Conservation (phyloP, 495 filamentous ascomycete species). For the Penicillium flavigenum region DNA sequence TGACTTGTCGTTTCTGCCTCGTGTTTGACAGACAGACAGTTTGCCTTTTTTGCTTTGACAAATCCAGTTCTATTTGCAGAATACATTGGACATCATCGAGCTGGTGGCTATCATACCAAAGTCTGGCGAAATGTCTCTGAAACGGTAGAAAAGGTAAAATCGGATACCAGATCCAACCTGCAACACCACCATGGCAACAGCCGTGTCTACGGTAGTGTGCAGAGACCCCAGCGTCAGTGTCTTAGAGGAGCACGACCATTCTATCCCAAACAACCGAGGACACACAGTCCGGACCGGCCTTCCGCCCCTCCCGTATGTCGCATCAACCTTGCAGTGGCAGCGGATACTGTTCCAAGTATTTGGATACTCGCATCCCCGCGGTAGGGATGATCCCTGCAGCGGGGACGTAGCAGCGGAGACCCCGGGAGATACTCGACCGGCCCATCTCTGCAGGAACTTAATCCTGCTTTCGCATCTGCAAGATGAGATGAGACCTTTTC, state of each 20-base stretch:
- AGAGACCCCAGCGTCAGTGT: slow-evolving; percentile 14
- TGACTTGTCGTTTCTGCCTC: slow-evolving; percentile 1
- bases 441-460: slow-evolving; percentile 2
- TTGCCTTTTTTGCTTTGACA: neutral
- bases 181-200: slow-evolving; percentile 11
- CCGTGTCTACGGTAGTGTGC: neutral
- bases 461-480: neutral
- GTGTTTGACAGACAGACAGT: slow-evolving; percentile 1
- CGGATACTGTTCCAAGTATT: slow-evolving; percentile 8
- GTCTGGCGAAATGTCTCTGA: neutral
- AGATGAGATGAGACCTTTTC: neutral
- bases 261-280: neutral
- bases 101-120: neutral
- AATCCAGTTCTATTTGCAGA: neutral
- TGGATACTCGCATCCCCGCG: slow-evolving; percentile 7
- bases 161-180: neutral
- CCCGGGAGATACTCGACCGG: slow-evolving; percentile 7
- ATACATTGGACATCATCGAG: neutral
- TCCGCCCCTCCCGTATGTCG: slow-evolving; percentile 15
- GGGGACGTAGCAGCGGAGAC: slow-evolving; percentile 16
- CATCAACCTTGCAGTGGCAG: slow-evolving; percentile 24
- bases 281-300: slow-evolving; percentile 17
- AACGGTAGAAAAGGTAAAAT: neutral
- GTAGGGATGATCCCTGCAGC: slow-evolving; percentile 19
- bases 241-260: slow-evolving; percentile 15